Evolutionary conservation across 225 moss, liverwort and hornwort species (phyloP), one percentile per base, ranked within the genome.

Genomic region (Climacium dendroides): DNA sequence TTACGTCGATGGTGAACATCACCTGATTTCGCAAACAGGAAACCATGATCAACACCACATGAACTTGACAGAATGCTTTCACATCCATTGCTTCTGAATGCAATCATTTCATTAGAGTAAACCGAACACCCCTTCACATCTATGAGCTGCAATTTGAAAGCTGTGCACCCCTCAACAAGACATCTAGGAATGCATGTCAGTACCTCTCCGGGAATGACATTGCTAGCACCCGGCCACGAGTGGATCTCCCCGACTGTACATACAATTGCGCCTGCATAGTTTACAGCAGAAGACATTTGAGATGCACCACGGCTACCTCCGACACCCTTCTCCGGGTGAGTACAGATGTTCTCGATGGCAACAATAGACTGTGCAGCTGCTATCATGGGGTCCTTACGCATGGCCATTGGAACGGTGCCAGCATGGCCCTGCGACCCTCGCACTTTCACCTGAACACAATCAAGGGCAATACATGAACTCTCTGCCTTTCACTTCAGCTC

Each of bases 201-300:
- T 63, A 95, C 98, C 96, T 99, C 97, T 90, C 97, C 97, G 20
- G 99, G 92, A 74, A 99, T 99, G 66, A 99, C 99, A 88, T 99
- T 99, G 92, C 96, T 99, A 26, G 97, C 99, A 70, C 99, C 99
- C 74, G 99, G 99, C 95, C 93, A 97, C 72, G 95, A 91, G 74
- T 91, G 91, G 59, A 99, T 94, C 91, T 99, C 99, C 41, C 99
- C 99, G 47, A 99, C 97, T 35, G 99, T 99, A 74, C 99, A 99
- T 63, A 99, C 99, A 10, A 97, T 91, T 14, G 92, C 89, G 22
- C 92, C 92, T 2, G 85, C 94, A 73, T 85, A 60, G 57, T 90
- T 92, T 23, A 90, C 91, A 34, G 91, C 90, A 55, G 87, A 84
- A 16, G 89, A 87, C 89, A 93, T 88, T 13, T 34, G 75, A 65